phyloP scores from a whole-genome alignment of 495 filamentous ascomycete genomes.

The Friedmanniomyces simplex region DNA sequence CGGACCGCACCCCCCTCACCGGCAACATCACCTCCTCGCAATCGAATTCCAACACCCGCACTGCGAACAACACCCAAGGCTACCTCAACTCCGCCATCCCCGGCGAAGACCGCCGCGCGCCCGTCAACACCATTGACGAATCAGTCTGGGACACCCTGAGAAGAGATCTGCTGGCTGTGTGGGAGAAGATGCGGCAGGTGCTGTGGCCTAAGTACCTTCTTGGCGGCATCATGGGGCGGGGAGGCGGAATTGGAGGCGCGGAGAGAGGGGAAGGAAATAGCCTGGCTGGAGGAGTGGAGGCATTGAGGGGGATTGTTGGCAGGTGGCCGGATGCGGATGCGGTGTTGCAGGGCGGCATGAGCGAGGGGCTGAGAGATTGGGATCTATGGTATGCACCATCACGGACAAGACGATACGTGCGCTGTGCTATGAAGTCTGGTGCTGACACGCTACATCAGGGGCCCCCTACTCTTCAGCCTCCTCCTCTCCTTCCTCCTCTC shows the following conservation, averaged over 20 bases:
- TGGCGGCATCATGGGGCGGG: slow-evolving; percentile 51
- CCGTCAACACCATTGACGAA: slow-evolving; percentile 92
- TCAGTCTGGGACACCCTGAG: slow-evolving; percentile 90
- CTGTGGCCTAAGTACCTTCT: slow-evolving; percentile 92
- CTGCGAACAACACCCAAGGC: slow-evolving; percentile 38
- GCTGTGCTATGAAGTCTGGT: background rate
- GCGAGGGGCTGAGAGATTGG: slow-evolving; percentile 82
- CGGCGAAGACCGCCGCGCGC: slow-evolving; percentile 88
- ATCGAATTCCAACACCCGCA: slow-evolving; percentile 39
- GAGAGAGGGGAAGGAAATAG: slow-evolving; percentile 55
- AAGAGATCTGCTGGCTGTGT: slow-evolving; percentile 82
- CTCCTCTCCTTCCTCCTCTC: slow-evolving; percentile 78
- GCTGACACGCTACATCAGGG: slow-evolving; percentile 40
- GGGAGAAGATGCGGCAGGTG: slow-evolving; percentile 97
- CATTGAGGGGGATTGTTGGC: slow-evolving; percentile 50
- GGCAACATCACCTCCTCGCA: slow-evolving; percentile 62
- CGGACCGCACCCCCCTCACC: slow-evolving; percentile 64
- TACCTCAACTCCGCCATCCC: slow-evolving; percentile 82
- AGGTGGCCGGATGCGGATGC: slow-evolving; percentile 63
- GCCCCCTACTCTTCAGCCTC: slow-evolving; percentile 85
- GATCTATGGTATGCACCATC: slow-evolving; percentile 64
- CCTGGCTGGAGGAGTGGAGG: slow-evolving; percentile 32
- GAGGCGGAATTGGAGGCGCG: slow-evolving; percentile 59
- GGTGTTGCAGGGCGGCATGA: slow-evolving; percentile 70
- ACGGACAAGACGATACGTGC: background rate